Conservation (phyloP, 169 alveolate genomes). For the Cryptosporidium parvum region DNA sequence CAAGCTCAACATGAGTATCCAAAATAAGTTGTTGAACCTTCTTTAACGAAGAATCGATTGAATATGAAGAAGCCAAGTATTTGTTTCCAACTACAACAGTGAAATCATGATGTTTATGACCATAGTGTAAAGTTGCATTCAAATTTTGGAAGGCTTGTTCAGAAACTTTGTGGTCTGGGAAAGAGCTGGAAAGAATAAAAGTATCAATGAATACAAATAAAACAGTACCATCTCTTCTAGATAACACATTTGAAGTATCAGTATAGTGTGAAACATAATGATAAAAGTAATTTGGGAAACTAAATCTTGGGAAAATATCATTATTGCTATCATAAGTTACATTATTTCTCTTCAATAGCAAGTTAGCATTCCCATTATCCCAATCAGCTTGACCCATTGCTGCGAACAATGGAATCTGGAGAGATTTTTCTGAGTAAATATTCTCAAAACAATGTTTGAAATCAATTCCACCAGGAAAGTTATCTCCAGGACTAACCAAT, state of each 20-base stretch:
- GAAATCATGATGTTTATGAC: constrained; percentile 53
- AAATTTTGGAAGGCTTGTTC: constrained; percentile 61
- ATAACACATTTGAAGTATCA: constrained; percentile 64
- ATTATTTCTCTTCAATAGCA: constrained; percentile 42
- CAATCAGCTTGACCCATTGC: constrained; percentile 71
- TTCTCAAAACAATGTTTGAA: constrained; percentile 71
- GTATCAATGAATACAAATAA: constrained; percentile 72
- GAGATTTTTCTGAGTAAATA: constrained; percentile 51
- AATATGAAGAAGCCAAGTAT: constrained; percentile 67
- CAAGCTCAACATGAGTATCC: constrained; percentile 70
- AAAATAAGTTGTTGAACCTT: constrained; percentile 67
- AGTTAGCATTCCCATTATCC: constrained; percentile 70
- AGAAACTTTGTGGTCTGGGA: constrained; percentile 73
- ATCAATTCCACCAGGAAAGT: constrained; percentile 72
- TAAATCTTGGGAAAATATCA: constrained; percentile 65
- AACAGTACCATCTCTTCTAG: constrained; percentile 76
- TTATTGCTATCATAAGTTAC: constrained; percentile 55
- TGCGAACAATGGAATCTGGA: constrained; percentile 63
- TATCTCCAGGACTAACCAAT: constrained; percentile 72
- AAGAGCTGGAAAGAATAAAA: constrained; percentile 67
- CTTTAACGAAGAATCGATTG: constrained; percentile 61
- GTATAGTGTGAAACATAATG: constrained; percentile 75
- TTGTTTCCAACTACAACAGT: constrained; percentile 73
- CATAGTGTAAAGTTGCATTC: constrained; percentile 68
- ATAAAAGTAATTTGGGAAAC: constrained; percentile 69